These are phyloP conservation scores for Candida broadrunensis DNA, from an alignment of 805 yeast genomes.

Conservation along the genomic window DNA sequence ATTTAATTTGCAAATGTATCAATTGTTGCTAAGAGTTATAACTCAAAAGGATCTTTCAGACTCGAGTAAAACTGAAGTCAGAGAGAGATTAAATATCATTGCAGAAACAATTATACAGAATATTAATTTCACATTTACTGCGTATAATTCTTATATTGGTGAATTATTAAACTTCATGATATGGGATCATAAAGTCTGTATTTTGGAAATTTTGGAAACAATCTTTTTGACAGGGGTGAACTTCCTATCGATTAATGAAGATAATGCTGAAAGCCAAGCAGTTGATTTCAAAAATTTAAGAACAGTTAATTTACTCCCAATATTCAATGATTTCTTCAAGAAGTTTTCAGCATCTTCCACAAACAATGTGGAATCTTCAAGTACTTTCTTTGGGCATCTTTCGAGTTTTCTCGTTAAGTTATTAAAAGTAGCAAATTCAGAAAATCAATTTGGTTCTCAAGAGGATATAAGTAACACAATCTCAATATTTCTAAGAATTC, in stretches of 20 bases:
- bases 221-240: conserved; percentile 19
- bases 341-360: conserved; percentile 41
- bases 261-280: background rate
- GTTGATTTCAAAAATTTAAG: conserved; percentile 2
- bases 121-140: conserved; percentile 24
- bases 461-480: conserved; percentile 27
- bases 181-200: conserved; percentile 23
- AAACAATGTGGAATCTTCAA: conserved; percentile 17
- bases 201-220: conserved; percentile 27
- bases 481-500: conserved; percentile 49
- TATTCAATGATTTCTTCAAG: conserved; percentile 43
- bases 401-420: conserved; percentile 19
- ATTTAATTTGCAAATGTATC: conserved; percentile 33
- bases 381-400: conserved; percentile 19
- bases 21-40: conserved; percentile 22
- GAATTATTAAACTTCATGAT: conserved; percentile 33
- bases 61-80: conserved; percentile 7
- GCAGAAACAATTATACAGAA: conserved; percentile 14
- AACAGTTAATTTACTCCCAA: conserved; percentile 27
- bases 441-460: background rate
- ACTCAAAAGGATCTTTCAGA: conserved; percentile 12
- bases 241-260: conserved; percentile 6
- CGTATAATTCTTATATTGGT: conserved; percentile 34
- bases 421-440: conserved; percentile 8
- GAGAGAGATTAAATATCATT: conserved; percentile 9